Percentiles rank a stretch among this genome's conserved stretches.
Evolutionary conservation across 2,329 filamentous ascomycete genomes (phyloP).

Genomic region (Phialophora verrucosa): DNA sequence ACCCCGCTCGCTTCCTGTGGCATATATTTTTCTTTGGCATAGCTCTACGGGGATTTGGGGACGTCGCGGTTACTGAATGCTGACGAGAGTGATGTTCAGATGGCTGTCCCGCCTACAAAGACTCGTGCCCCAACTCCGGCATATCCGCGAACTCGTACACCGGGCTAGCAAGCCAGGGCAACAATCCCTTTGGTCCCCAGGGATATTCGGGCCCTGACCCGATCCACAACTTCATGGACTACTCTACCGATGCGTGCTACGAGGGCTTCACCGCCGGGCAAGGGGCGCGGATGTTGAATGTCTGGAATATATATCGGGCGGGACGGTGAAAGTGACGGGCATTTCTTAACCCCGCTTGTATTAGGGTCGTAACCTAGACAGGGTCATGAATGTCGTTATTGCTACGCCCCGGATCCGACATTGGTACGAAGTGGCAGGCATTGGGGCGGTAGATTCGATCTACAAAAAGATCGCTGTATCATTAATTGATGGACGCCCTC

Average conservation of each 20-base stretch:
- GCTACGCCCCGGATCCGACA: too few species aligned
- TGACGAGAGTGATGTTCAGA: conserved; percentile 39
- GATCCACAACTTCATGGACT: conserved; percentile 67
- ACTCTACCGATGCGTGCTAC: conserved; percentile 62
- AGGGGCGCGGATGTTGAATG: conserved; percentile 56
- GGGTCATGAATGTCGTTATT: too few species aligned
- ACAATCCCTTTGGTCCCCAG: conserved; percentile 33
- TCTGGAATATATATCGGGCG: conserved; percentile 55
- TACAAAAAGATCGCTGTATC: too few species aligned
- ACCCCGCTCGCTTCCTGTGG: background rate
- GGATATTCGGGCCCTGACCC: conserved; percentile 54
- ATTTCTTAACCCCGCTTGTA: too few species aligned
- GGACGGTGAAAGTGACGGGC: conserved; percentile 35
- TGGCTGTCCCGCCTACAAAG: conserved; percentile 59
- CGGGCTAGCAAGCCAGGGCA: conserved; percentile 14
- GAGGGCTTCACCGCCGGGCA: conserved; percentile 58
- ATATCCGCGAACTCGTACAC: conserved; percentile 17
- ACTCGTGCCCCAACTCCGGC: conserved; percentile 54
- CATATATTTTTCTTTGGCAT: background rate
- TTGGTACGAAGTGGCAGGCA: too few species aligned
- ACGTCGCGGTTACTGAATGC: background rate
- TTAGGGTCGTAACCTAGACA: too few species aligned
- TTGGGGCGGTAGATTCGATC: too few species aligned
- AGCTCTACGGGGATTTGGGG: background rate
- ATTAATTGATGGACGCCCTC: too few species aligned